Evolutionary conservation across 495 filamentous ascomycete genomes (phyloP), one percentile per base, ranked within the genome.

Genomic region (Xylaria grammica): DNA sequence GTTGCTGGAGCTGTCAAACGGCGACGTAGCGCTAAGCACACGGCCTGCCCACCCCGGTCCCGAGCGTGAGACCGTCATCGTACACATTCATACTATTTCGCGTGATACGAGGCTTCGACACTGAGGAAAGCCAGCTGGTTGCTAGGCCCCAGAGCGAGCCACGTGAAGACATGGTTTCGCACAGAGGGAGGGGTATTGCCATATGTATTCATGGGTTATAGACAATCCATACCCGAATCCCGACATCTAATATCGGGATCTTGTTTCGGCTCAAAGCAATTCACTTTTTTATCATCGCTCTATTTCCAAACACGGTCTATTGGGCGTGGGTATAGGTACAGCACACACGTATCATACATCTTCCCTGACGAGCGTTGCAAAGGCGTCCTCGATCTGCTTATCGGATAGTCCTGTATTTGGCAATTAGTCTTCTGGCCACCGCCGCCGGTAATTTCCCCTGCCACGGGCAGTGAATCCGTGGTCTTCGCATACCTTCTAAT

Each of bases 321-420:
- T 36, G 27, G 29, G 38, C 34, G 11, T 57, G 19, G 54, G 38
- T 48, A 49, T 63, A 57, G 1, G 62, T 64, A 64, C 44, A 50
- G 44, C 34, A 26, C 4, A 46, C 45, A 40, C 66, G 66, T 51
- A 60, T 50, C 44, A 69, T 61, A 58, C 56, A 2, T 69, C 76
- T 38, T 73, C 81, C 82, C 93, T 93, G 52, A 97, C 94, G 65
- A 99, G 81, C 60, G 84, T 82, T 61, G 92, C 89, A 63, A 99
- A 87, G 68, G 88, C 88, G 52, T 92, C 90, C 81, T 98, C 96
- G 69, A 99, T 97, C 79, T 94, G 87, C 78, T 95, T 90, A 74
- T 96, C 92, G 55, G 90, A 87, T 66, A 99, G 82, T 53, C 94
- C 93, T 96, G 70, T 48, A 30, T 27, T 53, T 46, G 7, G 22